Evolutionary conservation across 306 rosid species (phyloP).

Genomic region (Begonia masoniana): DNA sequence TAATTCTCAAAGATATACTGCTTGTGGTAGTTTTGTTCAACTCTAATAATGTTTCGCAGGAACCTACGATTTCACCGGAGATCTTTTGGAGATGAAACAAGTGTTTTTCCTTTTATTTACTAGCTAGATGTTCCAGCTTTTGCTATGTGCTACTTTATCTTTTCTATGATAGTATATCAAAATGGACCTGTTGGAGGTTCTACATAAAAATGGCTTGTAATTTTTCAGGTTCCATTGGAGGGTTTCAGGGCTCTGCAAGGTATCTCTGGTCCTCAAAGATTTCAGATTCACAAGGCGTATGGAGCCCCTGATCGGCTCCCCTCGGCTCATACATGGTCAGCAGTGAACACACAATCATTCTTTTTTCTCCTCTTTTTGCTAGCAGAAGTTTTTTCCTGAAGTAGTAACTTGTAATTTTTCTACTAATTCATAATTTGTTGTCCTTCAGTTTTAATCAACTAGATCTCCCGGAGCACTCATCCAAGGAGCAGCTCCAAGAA

Average conservation of each 20-base stretch:
- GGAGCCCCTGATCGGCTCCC: constrained; percentile 97
- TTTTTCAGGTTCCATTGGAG: constrained; percentile 88
- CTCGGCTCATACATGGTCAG: constrained; percentile 94
- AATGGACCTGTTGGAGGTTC: background rate
- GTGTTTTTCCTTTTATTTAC: too few relatives aligned
- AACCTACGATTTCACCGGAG: too few relatives aligned
- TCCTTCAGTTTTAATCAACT: constrained; percentile 85
- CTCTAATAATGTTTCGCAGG: too few relatives aligned
- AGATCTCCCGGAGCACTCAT: constrained; percentile 92
- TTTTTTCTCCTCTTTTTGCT: background rate
- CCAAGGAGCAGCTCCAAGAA: constrained; percentile 90
- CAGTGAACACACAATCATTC: background rate
- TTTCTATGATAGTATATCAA: background rate
- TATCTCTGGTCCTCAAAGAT: constrained; percentile 94
- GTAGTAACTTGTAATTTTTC: constrained; percentile 5
- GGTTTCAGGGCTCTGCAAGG: constrained; percentile 99
- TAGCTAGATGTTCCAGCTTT: too few relatives aligned
- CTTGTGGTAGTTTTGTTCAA: too few relatives aligned
- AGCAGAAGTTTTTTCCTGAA: constrained; percentile 1
- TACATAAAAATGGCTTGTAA: constrained; percentile 7
- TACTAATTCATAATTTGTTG: constrained; percentile 12
- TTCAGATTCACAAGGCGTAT: constrained; percentile 98
- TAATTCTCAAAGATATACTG: too few relatives aligned
- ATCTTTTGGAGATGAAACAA: too few relatives aligned
- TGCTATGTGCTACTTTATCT: too few relatives aligned